Percentiles rank a stretch among this genome's conserved stretches.
These are phyloP conservation scores for Fusarium siculi DNA, from an alignment of 2,329 filamentous ascomycete genomes.

Conservation along the genomic window DNA sequence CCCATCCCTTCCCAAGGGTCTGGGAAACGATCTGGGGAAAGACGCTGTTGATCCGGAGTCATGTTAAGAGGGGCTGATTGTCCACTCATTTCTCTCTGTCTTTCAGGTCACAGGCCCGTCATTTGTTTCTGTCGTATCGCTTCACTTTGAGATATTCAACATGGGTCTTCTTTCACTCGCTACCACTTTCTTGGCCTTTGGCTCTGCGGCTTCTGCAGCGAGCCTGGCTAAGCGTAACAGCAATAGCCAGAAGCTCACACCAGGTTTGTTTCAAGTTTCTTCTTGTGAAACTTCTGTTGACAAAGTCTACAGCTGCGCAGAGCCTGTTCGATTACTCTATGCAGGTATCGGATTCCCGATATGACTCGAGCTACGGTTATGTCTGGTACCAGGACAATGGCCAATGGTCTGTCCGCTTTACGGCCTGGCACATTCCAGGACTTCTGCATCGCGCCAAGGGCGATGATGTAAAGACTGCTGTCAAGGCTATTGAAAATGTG, in stretches of 20 bases:
- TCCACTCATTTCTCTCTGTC: not conserved
- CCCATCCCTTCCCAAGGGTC: not conserved
- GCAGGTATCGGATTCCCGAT: constrained; percentile 52
- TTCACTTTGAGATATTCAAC: not conserved
- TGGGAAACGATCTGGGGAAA: not conserved
- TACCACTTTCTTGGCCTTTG: constrained; percentile 6
- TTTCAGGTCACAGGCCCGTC: not conserved
- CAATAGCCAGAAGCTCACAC: constrained; percentile 5
- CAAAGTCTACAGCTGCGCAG: not conserved
- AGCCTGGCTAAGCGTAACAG: constrained; percentile 6
- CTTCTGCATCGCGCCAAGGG: constrained; percentile 37
- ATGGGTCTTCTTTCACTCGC: constrained; percentile 22
- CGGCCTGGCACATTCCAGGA: constrained; percentile 55
- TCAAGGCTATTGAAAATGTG: constrained; percentile 17
- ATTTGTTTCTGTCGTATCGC: not conserved
- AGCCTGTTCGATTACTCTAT: constrained; percentile 47
- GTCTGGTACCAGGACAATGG: constrained; percentile 56
- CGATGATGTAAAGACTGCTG: constrained; percentile 5
- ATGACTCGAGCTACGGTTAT: constrained; percentile 55
- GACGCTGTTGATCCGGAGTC: not conserved
- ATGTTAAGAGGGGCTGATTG: constrained; percentile 6
- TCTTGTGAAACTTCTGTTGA: not conserved
- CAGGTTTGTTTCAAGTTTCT: not conserved
- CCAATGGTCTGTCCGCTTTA: constrained; percentile 56
- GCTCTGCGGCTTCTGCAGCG: constrained; percentile 3